Conservation (phyloP, 1,284 basidiomycete genomes). For the Marasmius tenuissimus region DNA sequence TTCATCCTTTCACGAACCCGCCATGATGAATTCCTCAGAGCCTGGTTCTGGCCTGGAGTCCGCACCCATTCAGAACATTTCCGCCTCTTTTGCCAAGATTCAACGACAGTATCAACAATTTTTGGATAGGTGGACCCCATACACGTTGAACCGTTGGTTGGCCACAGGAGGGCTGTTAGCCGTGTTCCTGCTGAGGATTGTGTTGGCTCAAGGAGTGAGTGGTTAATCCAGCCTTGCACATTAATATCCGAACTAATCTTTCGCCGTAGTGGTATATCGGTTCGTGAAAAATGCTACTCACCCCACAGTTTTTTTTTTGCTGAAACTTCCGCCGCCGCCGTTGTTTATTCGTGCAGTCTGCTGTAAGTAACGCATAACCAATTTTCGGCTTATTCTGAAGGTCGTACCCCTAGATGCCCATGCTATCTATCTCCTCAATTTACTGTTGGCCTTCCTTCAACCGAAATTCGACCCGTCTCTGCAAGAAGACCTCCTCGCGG, state of each 20-base stretch:
- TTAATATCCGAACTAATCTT: conserved; percentile 6
- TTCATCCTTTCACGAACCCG: conserved; percentile 4
- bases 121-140: conserved; percentile 91
- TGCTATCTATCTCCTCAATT: conserved; percentile 91
- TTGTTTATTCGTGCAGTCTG: conserved; percentile 45
- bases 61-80: conserved; percentile 52
- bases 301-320: conserved; percentile 1
- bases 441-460: conserved; percentile 86
- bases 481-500: conserved; percentile 89
- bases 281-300: conserved; percentile 34
- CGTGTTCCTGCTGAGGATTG: conserved; percentile 86
- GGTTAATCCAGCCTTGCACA: neutral
- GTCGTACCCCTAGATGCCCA: conserved; percentile 61
- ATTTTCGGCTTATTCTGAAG: conserved; percentile 3
- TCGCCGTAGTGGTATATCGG: conserved; percentile 85
- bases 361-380: conserved; percentile 46
- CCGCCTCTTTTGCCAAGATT: conserved; percentile 47
- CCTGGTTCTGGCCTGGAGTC: conserved; percentile 40
- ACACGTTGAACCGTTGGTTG: conserved; percentile 89
- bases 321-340: neutral
- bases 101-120: conserved; percentile 79
- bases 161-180: conserved; percentile 71
- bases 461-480: conserved; percentile 96
- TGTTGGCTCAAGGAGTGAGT: conserved; percentile 88
- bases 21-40: conserved; percentile 51